Conservation (phyloP, 257 asterid genomes). For the Salvia rosmarinus region DNA sequence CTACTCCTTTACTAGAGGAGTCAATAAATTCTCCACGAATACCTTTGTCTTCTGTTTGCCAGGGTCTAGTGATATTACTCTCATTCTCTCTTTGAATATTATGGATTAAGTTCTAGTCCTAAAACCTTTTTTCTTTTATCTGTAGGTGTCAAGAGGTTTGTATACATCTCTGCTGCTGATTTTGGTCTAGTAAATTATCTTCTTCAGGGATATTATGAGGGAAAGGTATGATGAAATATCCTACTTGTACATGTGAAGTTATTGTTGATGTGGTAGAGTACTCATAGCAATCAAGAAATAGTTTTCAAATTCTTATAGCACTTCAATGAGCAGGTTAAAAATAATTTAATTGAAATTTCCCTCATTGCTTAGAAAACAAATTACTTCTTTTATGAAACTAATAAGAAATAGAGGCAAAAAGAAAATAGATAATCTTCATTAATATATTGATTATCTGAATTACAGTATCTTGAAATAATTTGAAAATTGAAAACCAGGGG, state of each 20-base stretch:
- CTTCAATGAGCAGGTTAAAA: conserved; percentile 1
- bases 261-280: neutral
- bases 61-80: neutral
- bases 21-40: neutral
- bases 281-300: neutral
- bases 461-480: neutral
- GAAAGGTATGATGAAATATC: conserved; percentile 58
- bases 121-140: conserved; percentile 15
- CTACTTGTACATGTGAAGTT: conserved; percentile 23
- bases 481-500: neutral
- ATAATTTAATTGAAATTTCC: neutral
- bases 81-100: neutral
- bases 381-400: neutral
- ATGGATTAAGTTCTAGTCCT: neutral
- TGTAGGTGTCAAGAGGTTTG: conserved; percentile 76
- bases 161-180: conserved; percentile 86
- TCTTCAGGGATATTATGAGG: conserved; percentile 73
- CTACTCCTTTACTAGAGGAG: neutral
- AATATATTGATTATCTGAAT: neutral
- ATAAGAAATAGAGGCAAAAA: neutral
- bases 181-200: conserved; percentile 70
- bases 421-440: neutral
- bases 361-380: neutral
- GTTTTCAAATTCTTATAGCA: neutral
- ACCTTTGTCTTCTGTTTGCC: neutral